Evolutionary conservation across 345 rosid genomes (phyloP).

Genomic region (rapeseed (Brassica napus)): DNA sequence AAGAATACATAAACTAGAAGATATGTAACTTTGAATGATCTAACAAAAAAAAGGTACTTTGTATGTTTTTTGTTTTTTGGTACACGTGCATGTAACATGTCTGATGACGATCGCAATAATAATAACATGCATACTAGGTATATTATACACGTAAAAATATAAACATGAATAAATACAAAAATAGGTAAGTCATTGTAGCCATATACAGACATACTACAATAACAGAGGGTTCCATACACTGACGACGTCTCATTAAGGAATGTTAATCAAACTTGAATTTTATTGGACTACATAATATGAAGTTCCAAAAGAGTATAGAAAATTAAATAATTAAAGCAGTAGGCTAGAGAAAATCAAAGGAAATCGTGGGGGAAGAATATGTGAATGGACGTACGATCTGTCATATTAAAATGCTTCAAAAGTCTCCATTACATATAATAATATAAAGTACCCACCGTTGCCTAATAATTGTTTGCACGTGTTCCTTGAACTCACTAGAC

Average conservation of each 20-base stretch:
- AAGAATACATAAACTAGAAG: slow-evolving; percentile 1
- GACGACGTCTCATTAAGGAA: neutral
- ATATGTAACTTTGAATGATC: neutral
- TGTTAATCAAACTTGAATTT: neutral
- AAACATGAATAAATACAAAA: neutral
- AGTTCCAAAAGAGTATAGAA: neutral
- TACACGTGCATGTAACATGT: neutral
- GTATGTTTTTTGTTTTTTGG: neutral
- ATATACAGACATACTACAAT: neutral
- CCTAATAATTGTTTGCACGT: no score
- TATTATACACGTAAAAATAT: neutral
- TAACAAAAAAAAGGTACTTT: neutral
- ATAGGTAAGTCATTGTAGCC: neutral
- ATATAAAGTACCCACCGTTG: no score
- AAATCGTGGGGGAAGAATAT: neutral
- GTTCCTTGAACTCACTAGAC: no score
- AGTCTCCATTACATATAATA: neutral
- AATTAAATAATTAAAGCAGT: neutral
- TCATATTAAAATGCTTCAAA: neutral
- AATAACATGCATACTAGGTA: neutral
- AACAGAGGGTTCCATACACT: neutral
- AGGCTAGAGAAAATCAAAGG: neutral
- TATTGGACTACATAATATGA: neutral
- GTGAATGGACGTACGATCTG: slow-evolving; percentile 17
- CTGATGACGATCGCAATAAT: neutral